These are phyloP conservation scores for Zygosaccharomyces sapae DNA, from an alignment of 1,139 yeast genomes.

Conservation along the genomic window DNA sequence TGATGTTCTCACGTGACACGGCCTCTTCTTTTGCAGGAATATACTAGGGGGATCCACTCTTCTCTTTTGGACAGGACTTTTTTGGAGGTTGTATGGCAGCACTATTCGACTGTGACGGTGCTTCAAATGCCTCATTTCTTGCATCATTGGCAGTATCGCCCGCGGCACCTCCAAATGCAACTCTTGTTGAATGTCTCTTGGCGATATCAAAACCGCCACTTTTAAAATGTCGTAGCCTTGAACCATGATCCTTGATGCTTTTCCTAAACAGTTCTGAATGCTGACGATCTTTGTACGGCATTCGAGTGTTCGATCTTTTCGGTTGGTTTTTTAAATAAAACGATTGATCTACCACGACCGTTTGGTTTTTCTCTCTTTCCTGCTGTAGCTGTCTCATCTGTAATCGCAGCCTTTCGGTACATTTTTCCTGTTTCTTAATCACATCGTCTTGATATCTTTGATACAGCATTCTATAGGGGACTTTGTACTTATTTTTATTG, in stretches of 20 bases:
- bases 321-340: slow-evolving; percentile 22
- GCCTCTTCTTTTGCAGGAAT: slow-evolving; percentile 16
- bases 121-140: background rate
- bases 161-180: slow-evolving; percentile 31
- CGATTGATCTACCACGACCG: slow-evolving; percentile 37
- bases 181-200: slow-evolving; percentile 22
- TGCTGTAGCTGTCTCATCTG: slow-evolving; percentile 43
- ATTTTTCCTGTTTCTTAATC: slow-evolving; percentile 45
- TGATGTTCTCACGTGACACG: slow-evolving; percentile 2
- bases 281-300: slow-evolving; percentile 4
- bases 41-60: slow-evolving; percentile 19
- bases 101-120: slow-evolving; percentile 5
- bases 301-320: slow-evolving; percentile 4
- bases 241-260: slow-evolving; percentile 24
- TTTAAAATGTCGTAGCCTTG: slow-evolving; percentile 24
- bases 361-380: slow-evolving; percentile 47
- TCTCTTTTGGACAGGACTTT: slow-evolving; percentile 23
- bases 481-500: slow-evolving; percentile 26
- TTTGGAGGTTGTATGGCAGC: slow-evolving; percentile 24
- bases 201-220: slow-evolving; percentile 22
- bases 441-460: slow-evolving; percentile 44
- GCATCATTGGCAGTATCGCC: slow-evolving; percentile 8
- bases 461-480: slow-evolving; percentile 43
- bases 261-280: slow-evolving; percentile 23
- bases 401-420: slow-evolving; percentile 47